Conservation (phyloP, 2,329 filamentous ascomycete species). For the Dothidotthia symphoricarpi region DNA sequence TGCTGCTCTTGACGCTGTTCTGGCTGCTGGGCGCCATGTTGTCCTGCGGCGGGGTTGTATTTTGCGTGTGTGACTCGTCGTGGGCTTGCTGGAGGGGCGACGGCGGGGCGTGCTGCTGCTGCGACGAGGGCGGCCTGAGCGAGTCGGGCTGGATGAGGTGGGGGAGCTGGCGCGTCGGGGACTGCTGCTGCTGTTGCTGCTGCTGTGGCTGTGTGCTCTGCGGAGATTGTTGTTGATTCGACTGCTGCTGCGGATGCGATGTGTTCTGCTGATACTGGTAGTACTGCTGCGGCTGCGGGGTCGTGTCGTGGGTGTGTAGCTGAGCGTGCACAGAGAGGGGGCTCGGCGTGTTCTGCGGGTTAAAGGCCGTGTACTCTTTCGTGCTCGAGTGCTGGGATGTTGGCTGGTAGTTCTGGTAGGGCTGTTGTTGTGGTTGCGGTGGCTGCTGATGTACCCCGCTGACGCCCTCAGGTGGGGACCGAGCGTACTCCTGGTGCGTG, state of each 20-base stretch:
- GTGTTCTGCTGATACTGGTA: conserved; percentile 32
- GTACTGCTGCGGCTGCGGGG: conserved; percentile 31
- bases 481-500: conserved; percentile 34
- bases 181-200: conserved; percentile 26
- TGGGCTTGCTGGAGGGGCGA: conserved; percentile 37
- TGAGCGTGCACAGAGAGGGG: conserved; percentile 30
- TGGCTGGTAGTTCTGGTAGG: conserved; percentile 36
- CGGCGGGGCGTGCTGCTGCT: conserved; percentile 36
- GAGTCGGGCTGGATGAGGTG: conserved; percentile 34
- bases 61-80: conserved; percentile 32
- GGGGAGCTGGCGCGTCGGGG: conserved; percentile 27
- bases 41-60: conserved; percentile 32
- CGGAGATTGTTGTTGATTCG: conserved; percentile 25
- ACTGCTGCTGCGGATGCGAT: conserved; percentile 22
- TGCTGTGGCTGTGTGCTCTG: conserved; percentile 29
- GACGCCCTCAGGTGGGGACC: conserved; percentile 41
- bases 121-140: conserved; percentile 36
- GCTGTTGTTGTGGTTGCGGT: conserved; percentile 32
- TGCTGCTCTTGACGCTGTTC: conserved; percentile 27
- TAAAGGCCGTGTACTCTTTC: conserved; percentile 36
- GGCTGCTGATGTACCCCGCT: conserved; percentile 42
- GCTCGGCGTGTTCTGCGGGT: conserved; percentile 33
- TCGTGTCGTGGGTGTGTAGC: conserved; percentile 28
- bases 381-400: conserved; percentile 19
- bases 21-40: conserved; percentile 33